A percentile compares a stretch with the other conserved stretches of the same genome.
These are phyloP conservation scores for Handroanthus guayacan DNA, from an alignment of 257 asterid genomes.

Conservation along the genomic window DNA sequence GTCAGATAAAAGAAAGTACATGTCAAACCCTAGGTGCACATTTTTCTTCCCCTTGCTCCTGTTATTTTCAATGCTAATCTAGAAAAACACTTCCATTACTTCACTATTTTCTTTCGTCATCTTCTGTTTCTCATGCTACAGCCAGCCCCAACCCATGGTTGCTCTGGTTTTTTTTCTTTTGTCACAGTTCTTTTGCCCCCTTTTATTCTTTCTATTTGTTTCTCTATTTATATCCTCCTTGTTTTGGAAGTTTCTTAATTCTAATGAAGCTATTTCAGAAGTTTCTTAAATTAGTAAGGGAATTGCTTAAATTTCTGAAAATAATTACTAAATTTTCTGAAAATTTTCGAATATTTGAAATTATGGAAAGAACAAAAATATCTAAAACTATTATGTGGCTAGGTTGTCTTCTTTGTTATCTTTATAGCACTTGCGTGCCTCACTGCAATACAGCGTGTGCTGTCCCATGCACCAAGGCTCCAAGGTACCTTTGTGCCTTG, in stretches of 20 bases:
- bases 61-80: neutral
- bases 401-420: neutral
- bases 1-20: constrained; percentile 9
- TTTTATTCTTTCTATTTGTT: neutral
- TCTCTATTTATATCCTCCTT: constrained; percentile 2
- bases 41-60: constrained; percentile 2
- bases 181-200: neutral
- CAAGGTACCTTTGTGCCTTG: constrained; percentile 24
- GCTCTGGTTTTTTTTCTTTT: neutral
- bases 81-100: neutral
- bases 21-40: neutral
- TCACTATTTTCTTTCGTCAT: neutral
- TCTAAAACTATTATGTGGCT: neutral
- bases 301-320: constrained; percentile 19
- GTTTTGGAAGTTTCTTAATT: neutral
- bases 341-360: neutral
- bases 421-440: constrained; percentile 1
- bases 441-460: constrained; percentile 6
- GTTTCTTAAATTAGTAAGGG: neutral
- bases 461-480: constrained; percentile 22
- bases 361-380: neutral
- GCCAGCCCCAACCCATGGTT: neutral
- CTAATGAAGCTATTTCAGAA: neutral
- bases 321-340: constrained; percentile 9
- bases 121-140: neutral